Evolutionary conservation across 768 basidiomycete genomes (phyloP), one percentile per base, ranked within the genome.

Genomic region (Calocybe gangraenosa): DNA sequence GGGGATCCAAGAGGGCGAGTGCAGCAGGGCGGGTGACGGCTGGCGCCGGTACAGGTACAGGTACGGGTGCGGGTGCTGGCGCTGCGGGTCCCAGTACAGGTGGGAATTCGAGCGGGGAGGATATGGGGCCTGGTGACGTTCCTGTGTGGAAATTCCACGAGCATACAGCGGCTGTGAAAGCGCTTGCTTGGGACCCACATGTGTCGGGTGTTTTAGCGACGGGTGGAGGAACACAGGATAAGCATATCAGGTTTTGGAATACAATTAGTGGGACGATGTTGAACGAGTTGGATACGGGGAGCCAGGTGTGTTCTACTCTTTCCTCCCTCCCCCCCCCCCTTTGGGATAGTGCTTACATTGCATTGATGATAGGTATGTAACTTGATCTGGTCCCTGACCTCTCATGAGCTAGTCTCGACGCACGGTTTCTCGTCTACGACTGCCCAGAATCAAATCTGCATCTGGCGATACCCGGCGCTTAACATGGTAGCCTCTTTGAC

Each of bases 311-410:
- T 65, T 41, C 41, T 19, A 20, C 33, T 21, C 40, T 18, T 33
- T 34, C 20, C 46, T 7, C 7, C 25, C 11, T 28, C 25, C 25
- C 11, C 25, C 25, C 25, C 25, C 25, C 25, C 25, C 11, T 28
- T 11, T 28, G 25, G 25, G 11, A 28, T 28, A 28, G 25, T 28
- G 25, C n/a, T n/a, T n/a, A n/a, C n/a, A n/a, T n/a, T n/a, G n/a
- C n/a, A n/a, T n/a, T n/a, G n/a, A n/a, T n/a, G n/a, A n/a, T 44
- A 95, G 92, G 92, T 97, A 33, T 97, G 94, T 73, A 98, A 98
- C 68, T 81, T 98, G 44, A 89, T 92, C 49, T 98, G 93, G 93
- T 93, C 92, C 0, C 68, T 84, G 25, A 98, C 90, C 6, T 95
- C 95, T 2, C 93, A 96, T 53, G 95, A 99, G 65, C 79, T 99